Conservation (phyloP, 768 basidiomycete genomes). For the Mycena rebaudengoi region DNA sequence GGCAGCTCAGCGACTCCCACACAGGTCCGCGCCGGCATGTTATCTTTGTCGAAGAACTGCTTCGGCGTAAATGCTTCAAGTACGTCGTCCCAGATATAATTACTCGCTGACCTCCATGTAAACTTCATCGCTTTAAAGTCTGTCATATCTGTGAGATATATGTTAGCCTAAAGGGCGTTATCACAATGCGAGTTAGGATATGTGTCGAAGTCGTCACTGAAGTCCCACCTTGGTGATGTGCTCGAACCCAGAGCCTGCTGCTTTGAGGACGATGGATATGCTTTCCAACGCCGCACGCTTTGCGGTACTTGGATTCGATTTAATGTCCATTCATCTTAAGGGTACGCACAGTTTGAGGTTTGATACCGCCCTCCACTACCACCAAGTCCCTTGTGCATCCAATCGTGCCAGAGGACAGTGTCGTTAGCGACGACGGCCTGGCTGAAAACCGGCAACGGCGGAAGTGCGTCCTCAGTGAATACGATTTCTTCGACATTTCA, state of each 20-base stretch:
- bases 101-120: slow-evolving; percentile 42
- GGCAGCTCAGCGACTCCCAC: slow-evolving; percentile 64
- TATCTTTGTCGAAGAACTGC: slow-evolving; percentile 57
- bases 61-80: background rate
- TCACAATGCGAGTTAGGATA: background rate
- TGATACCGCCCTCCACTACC: slow-evolving; percentile 44
- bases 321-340: background rate
- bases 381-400: slow-evolving; percentile 44
- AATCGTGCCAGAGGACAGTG: slow-evolving; percentile 46
- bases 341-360: slow-evolving; percentile 44
- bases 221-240: slow-evolving; percentile 45
- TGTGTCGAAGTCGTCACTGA: background rate
- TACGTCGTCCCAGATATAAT: too few species aligned
- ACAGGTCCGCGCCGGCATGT: slow-evolving; percentile 65
- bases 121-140: slow-evolving; percentile 48
- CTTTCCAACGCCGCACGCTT: slow-evolving; percentile 51
- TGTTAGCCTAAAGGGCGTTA: slow-evolving; percentile 39
- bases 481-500: slow-evolving; percentile 28
- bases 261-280: slow-evolving; percentile 48
- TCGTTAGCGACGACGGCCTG: slow-evolving; percentile 50
- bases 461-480: slow-evolving; percentile 24
- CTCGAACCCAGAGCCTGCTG: slow-evolving; percentile 49
- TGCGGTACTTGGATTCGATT: background rate
- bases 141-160: slow-evolving; percentile 49
- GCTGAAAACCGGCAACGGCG: slow-evolving; percentile 26